A percentile compares a stretch with the other conserved stretches of the same genome.
Evolutionary conservation across 768 basidiomycete species (phyloP).

Genomic region (Boletellus emodensis): DNA sequence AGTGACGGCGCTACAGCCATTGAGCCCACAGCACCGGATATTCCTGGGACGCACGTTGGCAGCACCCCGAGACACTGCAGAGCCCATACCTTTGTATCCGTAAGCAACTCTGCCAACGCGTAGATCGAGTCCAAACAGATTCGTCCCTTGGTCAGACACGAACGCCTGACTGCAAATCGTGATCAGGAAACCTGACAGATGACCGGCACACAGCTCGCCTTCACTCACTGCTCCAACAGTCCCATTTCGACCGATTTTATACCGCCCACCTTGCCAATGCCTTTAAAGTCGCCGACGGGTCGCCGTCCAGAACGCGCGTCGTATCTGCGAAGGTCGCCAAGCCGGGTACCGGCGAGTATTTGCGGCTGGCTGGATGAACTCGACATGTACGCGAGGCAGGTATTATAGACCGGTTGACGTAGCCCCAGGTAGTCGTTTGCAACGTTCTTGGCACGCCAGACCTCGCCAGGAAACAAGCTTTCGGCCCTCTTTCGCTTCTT

Average conservation of each 20-base stretch:
- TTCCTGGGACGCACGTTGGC: slow-evolving; percentile 37
- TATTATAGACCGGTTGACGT: slow-evolving; percentile 75
- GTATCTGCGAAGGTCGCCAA: slow-evolving; percentile 73
- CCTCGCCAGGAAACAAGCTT: slow-evolving; percentile 62
- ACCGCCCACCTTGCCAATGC: slow-evolving; percentile 57
- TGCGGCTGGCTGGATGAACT: slow-evolving; percentile 37
- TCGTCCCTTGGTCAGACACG: slow-evolving; percentile 60
- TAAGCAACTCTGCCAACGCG: slow-evolving; percentile 63
- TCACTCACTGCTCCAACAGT: slow-evolving; percentile 57
- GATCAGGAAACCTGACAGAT: not conserved
- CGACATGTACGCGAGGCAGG: slow-evolving; percentile 58
- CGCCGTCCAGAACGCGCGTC: slow-evolving; percentile 67
- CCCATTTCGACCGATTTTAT: slow-evolving; percentile 58
- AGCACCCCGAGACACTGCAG: not conserved
- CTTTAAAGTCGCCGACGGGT: slow-evolving; percentile 66
- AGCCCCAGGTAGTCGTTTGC: slow-evolving; percentile 73
- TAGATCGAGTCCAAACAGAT: slow-evolving; percentile 62
- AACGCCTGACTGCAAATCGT: slow-evolving; percentile 55
- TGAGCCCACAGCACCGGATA: slow-evolving; percentile 68
- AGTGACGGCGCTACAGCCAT: slow-evolving; percentile 51
- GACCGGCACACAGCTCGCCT: not conserved
- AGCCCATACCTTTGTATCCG: slow-evolving; percentile 57
- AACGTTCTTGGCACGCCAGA: slow-evolving; percentile 85
- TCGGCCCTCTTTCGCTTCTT: slow-evolving; percentile 58
- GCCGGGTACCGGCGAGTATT: slow-evolving; percentile 66